phyloP scores from a whole-genome alignment of 148 eudicot genomes.

The Nyssa sinensis region DNA sequence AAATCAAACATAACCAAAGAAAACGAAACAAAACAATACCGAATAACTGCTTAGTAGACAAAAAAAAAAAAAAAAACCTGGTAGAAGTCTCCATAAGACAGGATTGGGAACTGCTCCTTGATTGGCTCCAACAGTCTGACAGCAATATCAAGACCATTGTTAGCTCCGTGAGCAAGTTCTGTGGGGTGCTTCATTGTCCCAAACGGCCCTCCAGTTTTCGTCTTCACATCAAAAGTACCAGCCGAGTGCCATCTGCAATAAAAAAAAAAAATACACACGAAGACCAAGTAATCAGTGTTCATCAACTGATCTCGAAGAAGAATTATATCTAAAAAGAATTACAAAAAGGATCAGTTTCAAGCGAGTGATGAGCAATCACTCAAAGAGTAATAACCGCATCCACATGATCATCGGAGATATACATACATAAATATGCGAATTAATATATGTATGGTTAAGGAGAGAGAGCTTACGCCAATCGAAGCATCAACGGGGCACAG shows the following conservation, averaged over 20 bases:
- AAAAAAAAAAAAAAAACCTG: slow-evolving; percentile 32
- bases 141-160: slow-evolving; percentile 70
- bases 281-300: not conserved
- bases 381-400: no score
- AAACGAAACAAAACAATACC: not conserved
- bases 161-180: slow-evolving; percentile 64
- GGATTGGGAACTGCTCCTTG: slow-evolving; percentile 54
- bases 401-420: no score
- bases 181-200: slow-evolving; percentile 58
- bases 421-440: not conserved
- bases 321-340: not conserved
- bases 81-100: slow-evolving; percentile 63
- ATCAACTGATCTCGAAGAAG: not conserved
- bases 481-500: slow-evolving; percentile 56
- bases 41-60: no score
- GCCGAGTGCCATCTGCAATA: slow-evolving; percentile 77
- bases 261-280: not conserved
- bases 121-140: slow-evolving; percentile 65
- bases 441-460: not conserved
- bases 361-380: no score
- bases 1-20: not conserved
- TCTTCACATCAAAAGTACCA: slow-evolving; percentile 58
- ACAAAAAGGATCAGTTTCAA: not conserved
- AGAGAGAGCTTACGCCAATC: slow-evolving; percentile 33
- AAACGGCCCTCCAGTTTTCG: slow-evolving; percentile 78